Evolutionary conservation across 306 rosid genomes (phyloP).

Genomic region (Malus orientalis): DNA sequence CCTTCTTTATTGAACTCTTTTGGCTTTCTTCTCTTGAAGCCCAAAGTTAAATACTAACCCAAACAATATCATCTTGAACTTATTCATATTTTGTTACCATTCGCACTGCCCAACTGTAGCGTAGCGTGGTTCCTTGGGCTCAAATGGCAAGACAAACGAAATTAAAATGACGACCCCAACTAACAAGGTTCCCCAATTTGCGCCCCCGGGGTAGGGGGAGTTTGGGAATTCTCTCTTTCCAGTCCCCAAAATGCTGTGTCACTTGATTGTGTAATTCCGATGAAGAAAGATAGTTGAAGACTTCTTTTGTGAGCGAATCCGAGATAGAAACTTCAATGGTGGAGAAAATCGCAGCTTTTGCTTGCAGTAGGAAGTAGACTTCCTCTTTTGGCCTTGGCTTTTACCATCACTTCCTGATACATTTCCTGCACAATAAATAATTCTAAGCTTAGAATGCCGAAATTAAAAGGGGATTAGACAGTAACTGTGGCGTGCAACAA

Average conservation of each 20-base stretch:
- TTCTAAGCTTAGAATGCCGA: neutral
- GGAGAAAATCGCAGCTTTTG: slow-evolving; percentile 19
- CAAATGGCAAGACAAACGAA: neutral
- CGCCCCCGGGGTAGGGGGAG: no score
- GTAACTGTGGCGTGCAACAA: neutral
- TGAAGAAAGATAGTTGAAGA: neutral
- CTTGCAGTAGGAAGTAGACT: slow-evolving; percentile 1
- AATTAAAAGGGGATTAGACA: neutral
- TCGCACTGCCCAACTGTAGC: neutral
- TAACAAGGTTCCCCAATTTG: no score
- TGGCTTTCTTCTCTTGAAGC: no score
- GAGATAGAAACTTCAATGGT: slow-evolving; percentile 1
- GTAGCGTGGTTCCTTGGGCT: neutral
- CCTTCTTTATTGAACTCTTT: no score
- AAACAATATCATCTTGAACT: neutral
- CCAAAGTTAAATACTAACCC: no score
- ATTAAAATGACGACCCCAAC: no score
- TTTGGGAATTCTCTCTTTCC: neutral
- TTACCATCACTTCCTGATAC: neutral
- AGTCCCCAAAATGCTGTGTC: neutral
- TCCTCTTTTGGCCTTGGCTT: slow-evolving; percentile 14
- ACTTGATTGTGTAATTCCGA: neutral
- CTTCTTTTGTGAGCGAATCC: slow-evolving; percentile 9
- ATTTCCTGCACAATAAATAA: slow-evolving; percentile 3
- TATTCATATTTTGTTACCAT: neutral